phyloP scores from a whole-genome alignment of 148 eudicot species.

The Polygonum maritimum region DNA sequence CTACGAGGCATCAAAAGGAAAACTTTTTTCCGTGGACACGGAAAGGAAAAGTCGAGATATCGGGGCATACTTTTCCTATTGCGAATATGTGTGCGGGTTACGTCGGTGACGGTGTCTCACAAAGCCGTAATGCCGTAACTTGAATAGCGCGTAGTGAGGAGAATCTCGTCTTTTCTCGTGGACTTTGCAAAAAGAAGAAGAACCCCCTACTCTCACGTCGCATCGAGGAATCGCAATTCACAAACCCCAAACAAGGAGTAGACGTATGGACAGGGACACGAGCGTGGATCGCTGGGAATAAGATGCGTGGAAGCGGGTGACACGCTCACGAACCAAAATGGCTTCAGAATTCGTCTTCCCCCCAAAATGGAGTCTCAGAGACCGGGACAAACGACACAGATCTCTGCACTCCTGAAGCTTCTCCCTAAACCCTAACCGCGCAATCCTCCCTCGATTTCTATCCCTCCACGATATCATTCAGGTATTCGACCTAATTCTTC shows the following conservation, averaged over 20 bases:
- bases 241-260: background rate
- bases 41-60: too few species aligned
- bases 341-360: background rate
- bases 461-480: background rate
- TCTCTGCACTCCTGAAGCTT: background rate
- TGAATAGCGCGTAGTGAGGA: too few species aligned
- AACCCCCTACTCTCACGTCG: background rate
- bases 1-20: too few species aligned
- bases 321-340: background rate
- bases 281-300: background rate
- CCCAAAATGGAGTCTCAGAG: constrained; percentile 2
- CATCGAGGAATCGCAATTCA: background rate
- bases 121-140: too few species aligned
- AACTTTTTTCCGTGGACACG: too few species aligned
- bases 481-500: background rate
- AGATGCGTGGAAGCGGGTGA: background rate
- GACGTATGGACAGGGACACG: background rate
- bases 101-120: too few species aligned
- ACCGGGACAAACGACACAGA: background rate
- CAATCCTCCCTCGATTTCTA: background rate
- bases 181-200: too few species aligned
- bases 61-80: too few species aligned
- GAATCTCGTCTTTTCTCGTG: too few species aligned
- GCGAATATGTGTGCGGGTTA: too few species aligned
- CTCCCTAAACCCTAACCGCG: background rate